Conservation (phyloP, 305 asterid genomes). For the Solanum chacoense region DNA sequence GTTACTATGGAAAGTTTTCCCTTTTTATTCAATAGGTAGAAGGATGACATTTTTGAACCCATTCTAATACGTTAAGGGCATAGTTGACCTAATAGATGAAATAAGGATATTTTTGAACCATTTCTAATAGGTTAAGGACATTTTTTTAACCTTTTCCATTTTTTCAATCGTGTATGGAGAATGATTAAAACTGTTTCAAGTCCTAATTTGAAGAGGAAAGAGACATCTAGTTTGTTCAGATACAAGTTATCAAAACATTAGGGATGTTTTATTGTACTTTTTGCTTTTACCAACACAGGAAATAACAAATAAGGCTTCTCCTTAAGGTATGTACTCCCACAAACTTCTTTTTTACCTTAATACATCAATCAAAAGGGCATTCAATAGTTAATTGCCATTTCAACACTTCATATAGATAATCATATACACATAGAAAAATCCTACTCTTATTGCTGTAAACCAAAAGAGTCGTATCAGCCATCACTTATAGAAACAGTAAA, state of each 20-base stretch:
- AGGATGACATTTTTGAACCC: neutral
- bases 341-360: no score
- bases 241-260: neutral
- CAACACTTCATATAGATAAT: neutral
- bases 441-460: neutral
- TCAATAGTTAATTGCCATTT: neutral
- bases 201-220: no score
- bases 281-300: neutral
- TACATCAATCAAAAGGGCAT: neutral
- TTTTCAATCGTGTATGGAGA: no score
- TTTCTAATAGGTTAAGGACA: no score
- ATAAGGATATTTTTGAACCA: neutral
- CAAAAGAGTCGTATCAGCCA: neutral
- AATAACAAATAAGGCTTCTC: neutral
- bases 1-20: no score
- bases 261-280: neutral
- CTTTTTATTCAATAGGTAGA: neutral
- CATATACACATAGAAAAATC: neutral
- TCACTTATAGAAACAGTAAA: neutral
- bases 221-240: neutral
- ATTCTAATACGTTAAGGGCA: neutral
- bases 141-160: no score
- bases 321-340: neutral
- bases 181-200: no score
- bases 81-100: neutral